phyloP scores from a whole-genome alignment of 148 eudicot genomes.

The Arbutus unedo region DNA sequence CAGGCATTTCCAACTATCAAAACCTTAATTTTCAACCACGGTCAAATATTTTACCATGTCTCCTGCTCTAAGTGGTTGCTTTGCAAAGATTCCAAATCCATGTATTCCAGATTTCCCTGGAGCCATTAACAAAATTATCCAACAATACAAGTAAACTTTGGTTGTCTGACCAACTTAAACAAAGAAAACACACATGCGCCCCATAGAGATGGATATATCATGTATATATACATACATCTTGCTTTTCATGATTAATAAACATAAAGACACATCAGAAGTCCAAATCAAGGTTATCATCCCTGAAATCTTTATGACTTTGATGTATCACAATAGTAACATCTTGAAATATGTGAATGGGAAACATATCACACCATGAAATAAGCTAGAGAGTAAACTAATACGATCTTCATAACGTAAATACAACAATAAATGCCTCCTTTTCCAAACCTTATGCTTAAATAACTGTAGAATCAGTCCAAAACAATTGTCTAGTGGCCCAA shows the following conservation, averaged over 20 bases:
- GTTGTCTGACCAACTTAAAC: background rate
- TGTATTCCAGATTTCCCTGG: constrained; percentile 94
- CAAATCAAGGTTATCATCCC: background rate
- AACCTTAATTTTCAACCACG: background rate
- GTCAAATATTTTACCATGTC: constrained; percentile 62
- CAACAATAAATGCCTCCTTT: background rate
- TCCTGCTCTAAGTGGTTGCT: constrained; percentile 86
- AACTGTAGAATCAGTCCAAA: background rate
- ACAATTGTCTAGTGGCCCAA: background rate
- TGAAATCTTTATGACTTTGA: background rate
- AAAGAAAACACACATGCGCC: background rate
- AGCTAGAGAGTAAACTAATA: background rate
- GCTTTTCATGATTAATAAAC: background rate
- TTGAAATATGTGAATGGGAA: background rate
- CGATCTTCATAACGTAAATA: background rate
- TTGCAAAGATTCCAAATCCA: constrained; percentile 93
- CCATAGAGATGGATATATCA: no score
- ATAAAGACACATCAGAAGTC: background rate
- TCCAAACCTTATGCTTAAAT: background rate
- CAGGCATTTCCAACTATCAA: background rate
- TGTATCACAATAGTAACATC: background rate
- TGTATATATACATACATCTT: background rate
- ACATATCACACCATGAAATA: background rate
- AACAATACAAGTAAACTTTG: background rate
- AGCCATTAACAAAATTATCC: constrained; percentile 5